Evolutionary conservation across 2,329 filamentous ascomycete species (phyloP), one percentile per base, ranked within the genome.

Genomic region (Diaporthe ampelina): DNA sequence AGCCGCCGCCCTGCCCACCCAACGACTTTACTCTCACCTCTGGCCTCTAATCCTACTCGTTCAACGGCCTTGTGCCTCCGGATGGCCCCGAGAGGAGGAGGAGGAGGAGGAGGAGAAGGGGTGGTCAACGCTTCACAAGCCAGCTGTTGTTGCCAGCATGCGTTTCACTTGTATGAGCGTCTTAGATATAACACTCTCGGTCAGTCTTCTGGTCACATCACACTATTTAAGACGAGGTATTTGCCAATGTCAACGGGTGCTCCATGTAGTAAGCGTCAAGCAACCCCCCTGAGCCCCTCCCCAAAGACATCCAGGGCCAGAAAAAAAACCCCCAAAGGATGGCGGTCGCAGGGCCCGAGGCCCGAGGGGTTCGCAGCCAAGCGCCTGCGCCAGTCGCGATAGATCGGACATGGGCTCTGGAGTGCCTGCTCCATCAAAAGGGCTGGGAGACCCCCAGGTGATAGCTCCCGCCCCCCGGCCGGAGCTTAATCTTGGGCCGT

Each of bases 21-120:
- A 52, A 52, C 52, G 54, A 48, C 15, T n/a, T 71, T 48, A 24
- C n/a, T 52, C n/a, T 63, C 19, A 29, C 58, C 24, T 59, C 29
- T 9, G 40, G 43, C n/a, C 21, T 37, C 61, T 24, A 19, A 8
- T 45, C 58, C 63, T 37, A 52, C 35, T 26, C 57, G 48, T 45
- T 37, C 48, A 54, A 48, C 57, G 26, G 57, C 48, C 63, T 24
- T 24, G 17, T 57, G 10, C 48, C 79, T 79, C 78, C 61, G 61
- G 40, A 43, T 43, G 40, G 40, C 15, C 40, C 40, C 40, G 11
- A n/a, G n/a, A n/a, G n/a, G 37, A 43, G 61, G 29, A 15, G 10
- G 48, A 26, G 10, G 11, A 52, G 9, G 45, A 11, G 3, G 2
- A n/a, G 4, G 48, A n/a, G 19, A 21, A n/a, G 43, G 45, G 29